A percentile compares a stretch with the other conserved stretches of the same genome.
These are phyloP conservation scores for Aquilaria malaccensis DNA, from an alignment of 345 rosid genomes.

Conservation along the genomic window DNA sequence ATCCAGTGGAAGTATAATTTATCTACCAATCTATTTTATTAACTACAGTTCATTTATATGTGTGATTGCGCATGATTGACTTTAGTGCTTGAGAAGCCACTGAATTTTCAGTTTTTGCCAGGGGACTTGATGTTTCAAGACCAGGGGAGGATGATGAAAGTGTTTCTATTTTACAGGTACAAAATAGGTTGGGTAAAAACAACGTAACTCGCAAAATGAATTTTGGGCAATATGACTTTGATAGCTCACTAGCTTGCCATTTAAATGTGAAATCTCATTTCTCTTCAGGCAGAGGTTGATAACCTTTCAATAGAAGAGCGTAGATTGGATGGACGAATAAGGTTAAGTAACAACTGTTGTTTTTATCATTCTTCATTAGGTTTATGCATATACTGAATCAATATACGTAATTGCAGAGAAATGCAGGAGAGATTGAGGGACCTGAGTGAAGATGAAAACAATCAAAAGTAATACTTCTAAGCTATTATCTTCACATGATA, in stretches of 20 bases:
- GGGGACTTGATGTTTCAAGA: conserved; percentile 79
- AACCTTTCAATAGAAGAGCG: conserved; percentile 55
- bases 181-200: neutral
- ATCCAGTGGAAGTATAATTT: conserved; percentile 81
- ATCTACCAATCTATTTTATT: conserved; percentile 1
- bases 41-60: conserved; percentile 1
- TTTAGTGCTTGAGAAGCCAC: conserved; percentile 11
- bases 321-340: conserved; percentile 47
- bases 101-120: conserved; percentile 19
- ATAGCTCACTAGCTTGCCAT: no score
- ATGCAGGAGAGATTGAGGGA: conserved; percentile 72
- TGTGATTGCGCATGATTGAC: neutral
- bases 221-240: no score
- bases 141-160: conserved; percentile 66
- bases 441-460: conserved; percentile 77
- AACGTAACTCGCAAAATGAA: neutral
- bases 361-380: neutral
- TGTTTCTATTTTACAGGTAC: conserved; percentile 70
- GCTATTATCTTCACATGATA: no score
- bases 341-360: conserved; percentile 21
- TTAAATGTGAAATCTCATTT: no score
- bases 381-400: neutral
- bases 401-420: conserved; percentile 32
- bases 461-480: conserved; percentile 46
- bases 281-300: conserved; percentile 60